Evolutionary conservation across 2,329 filamentous ascomycete species (phyloP).

Genomic region (Aspergillus terreus): DNA sequence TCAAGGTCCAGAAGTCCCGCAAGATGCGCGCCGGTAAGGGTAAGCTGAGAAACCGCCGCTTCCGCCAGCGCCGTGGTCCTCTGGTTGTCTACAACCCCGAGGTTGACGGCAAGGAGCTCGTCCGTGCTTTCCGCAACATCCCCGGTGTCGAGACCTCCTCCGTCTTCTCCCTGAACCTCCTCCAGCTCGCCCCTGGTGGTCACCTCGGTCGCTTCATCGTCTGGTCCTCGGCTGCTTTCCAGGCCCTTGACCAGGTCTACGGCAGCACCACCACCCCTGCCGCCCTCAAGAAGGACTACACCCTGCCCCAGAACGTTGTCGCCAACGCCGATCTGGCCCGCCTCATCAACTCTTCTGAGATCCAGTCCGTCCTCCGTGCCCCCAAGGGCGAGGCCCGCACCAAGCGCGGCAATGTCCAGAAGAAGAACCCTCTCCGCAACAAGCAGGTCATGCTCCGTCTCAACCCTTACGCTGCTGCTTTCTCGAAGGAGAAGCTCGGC

Average conservation of each 20-base stretch:
- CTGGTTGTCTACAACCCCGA: slow-evolving; percentile 97
- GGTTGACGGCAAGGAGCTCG: slow-evolving; percentile 89
- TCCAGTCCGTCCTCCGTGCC: slow-evolving; percentile 90
- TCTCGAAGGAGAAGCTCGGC: slow-evolving; percentile 80
- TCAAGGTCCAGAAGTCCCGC: slow-evolving; percentile 94
- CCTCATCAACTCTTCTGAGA: slow-evolving; percentile 98
- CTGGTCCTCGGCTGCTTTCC: slow-evolving; percentile 97
- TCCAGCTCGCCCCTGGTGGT: slow-evolving; percentile 97
- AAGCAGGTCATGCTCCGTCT: slow-evolving; percentile 97
- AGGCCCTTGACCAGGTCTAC: slow-evolving; percentile 95
- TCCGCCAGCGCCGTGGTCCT: slow-evolving; percentile 96
- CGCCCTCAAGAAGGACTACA: slow-evolving; percentile 97
- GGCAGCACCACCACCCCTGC: slow-evolving; percentile 86
- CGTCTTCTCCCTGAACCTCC: slow-evolving; percentile 92
- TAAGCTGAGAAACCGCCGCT: slow-evolving; percentile 93
- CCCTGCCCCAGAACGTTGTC: slow-evolving; percentile 88
- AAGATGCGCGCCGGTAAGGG: slow-evolving; percentile 99
- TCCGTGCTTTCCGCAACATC: slow-evolving; percentile 97
- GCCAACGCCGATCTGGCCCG: slow-evolving; percentile 92
- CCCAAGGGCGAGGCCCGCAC: slow-evolving; percentile 86
- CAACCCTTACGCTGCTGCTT: slow-evolving; percentile 94
- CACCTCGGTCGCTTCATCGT: slow-evolving; percentile 98
- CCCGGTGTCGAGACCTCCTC: slow-evolving; percentile 95
- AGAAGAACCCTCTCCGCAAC: slow-evolving; percentile 99
- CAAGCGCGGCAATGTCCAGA: slow-evolving; percentile 89